Evolutionary conservation across 306 rosid species (phyloP).

Genomic region (Acacia crassicarpa): DNA sequence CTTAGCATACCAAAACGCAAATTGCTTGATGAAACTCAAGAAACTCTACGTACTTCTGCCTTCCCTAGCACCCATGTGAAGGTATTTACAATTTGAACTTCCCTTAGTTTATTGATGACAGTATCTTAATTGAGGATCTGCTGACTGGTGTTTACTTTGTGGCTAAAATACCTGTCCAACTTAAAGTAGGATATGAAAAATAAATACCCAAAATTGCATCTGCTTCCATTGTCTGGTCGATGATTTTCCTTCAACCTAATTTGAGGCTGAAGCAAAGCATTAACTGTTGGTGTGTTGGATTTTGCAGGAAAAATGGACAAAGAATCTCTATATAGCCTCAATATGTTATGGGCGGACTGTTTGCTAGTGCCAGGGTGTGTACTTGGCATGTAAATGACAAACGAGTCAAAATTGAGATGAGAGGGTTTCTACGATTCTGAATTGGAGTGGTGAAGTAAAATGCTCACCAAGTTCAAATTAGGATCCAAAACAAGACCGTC

Average conservation of each 20-base stretch:
- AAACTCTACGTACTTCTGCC: conserved; percentile 90
- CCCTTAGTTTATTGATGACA: not conserved
- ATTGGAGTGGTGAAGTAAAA: conserved; percentile 24
- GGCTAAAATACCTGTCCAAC: conserved; percentile 4
- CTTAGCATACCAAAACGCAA: conserved; percentile 92
- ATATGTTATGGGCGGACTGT: conserved; percentile 93
- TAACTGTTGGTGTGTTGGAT: conserved; percentile 19
- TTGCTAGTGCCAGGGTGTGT: conserved; percentile 59
- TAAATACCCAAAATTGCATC: not conserved
- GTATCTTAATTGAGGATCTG: conserved; percentile 1
- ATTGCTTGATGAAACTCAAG: conserved; percentile 84
- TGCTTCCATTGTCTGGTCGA: not conserved
- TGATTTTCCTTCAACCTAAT: not conserved
- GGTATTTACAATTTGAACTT: conserved; percentile 44
- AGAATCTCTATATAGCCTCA: conserved; percentile 89
- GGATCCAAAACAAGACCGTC: conserved; percentile 25
- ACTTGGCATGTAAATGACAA: conserved; percentile 36
- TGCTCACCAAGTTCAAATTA: conserved; percentile 33
- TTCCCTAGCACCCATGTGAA: conserved; percentile 95
- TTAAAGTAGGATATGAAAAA: not conserved
- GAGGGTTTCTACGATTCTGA: conserved; percentile 26
- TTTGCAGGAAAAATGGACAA: conserved; percentile 91
- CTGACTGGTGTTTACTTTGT: not conserved
- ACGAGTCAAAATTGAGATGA: conserved; percentile 30
- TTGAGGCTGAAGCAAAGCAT: not conserved